Conservation (phyloP, 2,329 filamentous ascomycete genomes). For the Cercospora sp. region DNA sequence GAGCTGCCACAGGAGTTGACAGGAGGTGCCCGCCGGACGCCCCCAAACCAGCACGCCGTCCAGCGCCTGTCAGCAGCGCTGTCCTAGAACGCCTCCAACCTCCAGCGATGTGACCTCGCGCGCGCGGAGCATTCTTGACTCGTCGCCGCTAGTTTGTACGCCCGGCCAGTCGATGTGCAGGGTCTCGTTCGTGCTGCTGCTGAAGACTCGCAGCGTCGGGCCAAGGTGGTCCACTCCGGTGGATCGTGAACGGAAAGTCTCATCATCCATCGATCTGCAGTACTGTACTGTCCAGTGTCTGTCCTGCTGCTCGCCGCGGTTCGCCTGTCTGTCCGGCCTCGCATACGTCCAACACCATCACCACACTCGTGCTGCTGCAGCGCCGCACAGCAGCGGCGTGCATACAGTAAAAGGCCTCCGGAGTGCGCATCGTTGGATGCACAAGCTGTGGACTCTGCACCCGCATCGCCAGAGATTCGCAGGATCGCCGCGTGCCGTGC, state of each 20-base stretch:
- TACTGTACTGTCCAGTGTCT: too few relatives aligned
- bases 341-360: neutral
- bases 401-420: neutral
- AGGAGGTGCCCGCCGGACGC: neutral
- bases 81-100: neutral
- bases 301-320: too few relatives aligned
- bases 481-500: conserved; percentile 10
- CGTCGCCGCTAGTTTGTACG: neutral
- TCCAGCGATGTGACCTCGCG: neutral
- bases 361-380: neutral
- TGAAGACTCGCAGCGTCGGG: neutral
- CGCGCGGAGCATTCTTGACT: neutral
- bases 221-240: neutral
- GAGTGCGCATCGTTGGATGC: conserved; percentile 15
- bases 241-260: neutral
- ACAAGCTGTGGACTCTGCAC: neutral
- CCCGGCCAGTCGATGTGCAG: neutral
- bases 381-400: too few relatives aligned
- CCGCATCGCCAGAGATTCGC: conserved; percentile 8
- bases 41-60: neutral
- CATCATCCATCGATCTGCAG: neutral
- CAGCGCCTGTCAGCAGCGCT: neutral
- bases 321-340: neutral
- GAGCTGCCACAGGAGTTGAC: conserved; percentile 2
- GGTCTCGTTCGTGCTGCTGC: neutral